phyloP scores from a whole-genome alignment of 2,329 filamentous ascomycete genomes.

The Allantophomopsis lycopodina region DNA sequence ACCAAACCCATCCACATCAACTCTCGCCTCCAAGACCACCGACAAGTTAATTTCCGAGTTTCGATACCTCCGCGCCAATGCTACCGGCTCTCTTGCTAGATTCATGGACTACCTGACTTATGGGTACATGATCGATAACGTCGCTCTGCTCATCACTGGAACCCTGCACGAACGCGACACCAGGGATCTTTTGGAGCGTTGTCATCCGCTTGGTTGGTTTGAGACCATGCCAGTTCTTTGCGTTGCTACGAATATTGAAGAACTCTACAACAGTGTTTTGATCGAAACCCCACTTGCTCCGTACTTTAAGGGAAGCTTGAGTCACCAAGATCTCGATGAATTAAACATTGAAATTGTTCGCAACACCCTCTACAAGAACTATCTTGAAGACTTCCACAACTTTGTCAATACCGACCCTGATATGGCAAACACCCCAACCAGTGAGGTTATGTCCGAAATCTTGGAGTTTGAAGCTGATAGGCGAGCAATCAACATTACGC shows the following conservation, averaged over 20 bases:
- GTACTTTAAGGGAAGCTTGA: slow-evolving; percentile 95
- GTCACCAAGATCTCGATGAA: slow-evolving; percentile 94
- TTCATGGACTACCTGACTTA: slow-evolving; percentile 99
- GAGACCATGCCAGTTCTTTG: slow-evolving; percentile 98
- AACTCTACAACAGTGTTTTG: slow-evolving; percentile 94
- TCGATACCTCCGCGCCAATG: slow-evolving; percentile 88
- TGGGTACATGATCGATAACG: slow-evolving; percentile 99
- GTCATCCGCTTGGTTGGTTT: slow-evolving; percentile 96
- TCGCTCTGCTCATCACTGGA: slow-evolving; percentile 92
- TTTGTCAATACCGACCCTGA: slow-evolving; percentile 87
- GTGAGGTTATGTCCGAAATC: slow-evolving; percentile 91
- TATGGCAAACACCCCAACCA: slow-evolving; percentile 75
- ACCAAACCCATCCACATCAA: slow-evolving; percentile 92
- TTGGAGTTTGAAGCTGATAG: slow-evolving; percentile 94
- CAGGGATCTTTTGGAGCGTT: slow-evolving; percentile 84
- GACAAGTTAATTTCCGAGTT: slow-evolving; percentile 98
- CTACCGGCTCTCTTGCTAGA: slow-evolving; percentile 77
- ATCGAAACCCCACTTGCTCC: slow-evolving; percentile 92
- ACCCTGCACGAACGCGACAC: slow-evolving; percentile 97
- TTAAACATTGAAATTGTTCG: slow-evolving; percentile 98
- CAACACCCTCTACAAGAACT: slow-evolving; percentile 99
- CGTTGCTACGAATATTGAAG: slow-evolving; percentile 95
- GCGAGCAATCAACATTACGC: slow-evolving; percentile 94
- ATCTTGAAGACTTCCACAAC: slow-evolving; percentile 91
- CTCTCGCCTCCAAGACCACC: slow-evolving; percentile 86